Conservation (phyloP, 352 stramenopile genomes). For the Phytophthora sojae region DNA sequence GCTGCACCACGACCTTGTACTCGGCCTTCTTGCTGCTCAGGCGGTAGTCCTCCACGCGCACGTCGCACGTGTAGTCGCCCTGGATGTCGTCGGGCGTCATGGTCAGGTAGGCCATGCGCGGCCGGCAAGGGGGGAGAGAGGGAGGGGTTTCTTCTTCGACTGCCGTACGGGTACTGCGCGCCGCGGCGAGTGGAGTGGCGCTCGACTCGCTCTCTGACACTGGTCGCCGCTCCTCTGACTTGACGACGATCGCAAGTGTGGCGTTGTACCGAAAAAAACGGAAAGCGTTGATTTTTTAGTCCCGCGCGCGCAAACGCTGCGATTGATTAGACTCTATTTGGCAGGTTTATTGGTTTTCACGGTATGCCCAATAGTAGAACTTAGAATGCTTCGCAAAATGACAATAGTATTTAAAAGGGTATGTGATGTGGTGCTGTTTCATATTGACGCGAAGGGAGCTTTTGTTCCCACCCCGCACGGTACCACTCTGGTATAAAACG, state of each 20-base stretch:
- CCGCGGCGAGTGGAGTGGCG: not conserved
- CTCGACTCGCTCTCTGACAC: not conserved
- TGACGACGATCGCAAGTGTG: slow-evolving; percentile 1
- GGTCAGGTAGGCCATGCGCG: slow-evolving; percentile 31
- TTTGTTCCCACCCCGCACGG: not conserved
- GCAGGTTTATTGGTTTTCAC: not conserved
- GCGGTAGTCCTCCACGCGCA: slow-evolving; percentile 78
- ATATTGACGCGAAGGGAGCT: not conserved
- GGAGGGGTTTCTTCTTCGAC: too few relatives aligned
- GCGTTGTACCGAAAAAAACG: too few relatives aligned
- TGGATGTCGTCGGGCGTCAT: slow-evolving; percentile 89
- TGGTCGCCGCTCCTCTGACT: not conserved
- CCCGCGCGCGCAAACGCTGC: too few relatives aligned
- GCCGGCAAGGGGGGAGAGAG: not conserved
- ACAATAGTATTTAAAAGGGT: too few relatives aligned
- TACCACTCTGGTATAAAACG: not conserved
- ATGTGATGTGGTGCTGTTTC: not conserved
- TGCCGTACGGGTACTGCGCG: too few relatives aligned
- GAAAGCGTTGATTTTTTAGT: too few relatives aligned
- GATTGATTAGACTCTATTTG: not conserved
- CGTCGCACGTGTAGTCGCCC: slow-evolving; percentile 69
- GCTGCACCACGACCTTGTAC: slow-evolving; percentile 78
- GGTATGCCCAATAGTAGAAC: too few relatives aligned
- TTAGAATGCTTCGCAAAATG: too few relatives aligned
- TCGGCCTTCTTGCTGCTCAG: slow-evolving; percentile 77